Percentiles rank a stretch among this genome's conserved stretches.
phyloP scores from a whole-genome alignment of 2,329 filamentous ascomycete genomes.

The Curvularia eragrostidis region DNA sequence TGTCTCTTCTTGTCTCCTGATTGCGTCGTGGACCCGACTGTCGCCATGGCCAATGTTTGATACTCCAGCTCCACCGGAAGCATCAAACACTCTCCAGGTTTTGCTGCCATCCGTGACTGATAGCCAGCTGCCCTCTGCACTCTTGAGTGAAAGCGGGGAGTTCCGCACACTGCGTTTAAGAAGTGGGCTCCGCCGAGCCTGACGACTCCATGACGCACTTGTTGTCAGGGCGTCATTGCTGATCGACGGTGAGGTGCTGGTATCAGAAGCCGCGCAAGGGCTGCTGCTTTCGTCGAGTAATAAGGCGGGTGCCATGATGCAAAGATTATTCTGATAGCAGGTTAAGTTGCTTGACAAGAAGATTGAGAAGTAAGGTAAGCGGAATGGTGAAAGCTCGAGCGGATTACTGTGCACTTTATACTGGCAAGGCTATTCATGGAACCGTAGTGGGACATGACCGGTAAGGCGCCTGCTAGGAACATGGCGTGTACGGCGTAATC shows the following conservation, averaged over 20 bases:
- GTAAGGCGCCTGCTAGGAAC: conserved; percentile 15
- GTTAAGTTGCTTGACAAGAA: background rate
- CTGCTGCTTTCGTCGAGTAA: conserved; percentile 11
- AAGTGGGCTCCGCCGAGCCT: conserved; percentile 33
- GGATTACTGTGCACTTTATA: conserved; percentile 19
- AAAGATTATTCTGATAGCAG: background rate
- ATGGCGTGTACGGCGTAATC: conserved; percentile 19
- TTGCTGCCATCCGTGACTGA: conserved; percentile 54
- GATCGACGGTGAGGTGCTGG: background rate
- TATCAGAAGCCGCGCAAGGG: background rate
- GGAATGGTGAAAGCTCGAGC: background rate
- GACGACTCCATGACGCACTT: background rate
- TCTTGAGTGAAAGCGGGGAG: conserved; percentile 56
- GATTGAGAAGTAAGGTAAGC: background rate
- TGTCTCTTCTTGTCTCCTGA: conserved; percentile 63
- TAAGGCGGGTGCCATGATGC: conserved; percentile 14
- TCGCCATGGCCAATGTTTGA: conserved; percentile 74
- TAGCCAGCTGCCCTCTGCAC: conserved; percentile 60
- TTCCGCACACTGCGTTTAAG: conserved; percentile 61
- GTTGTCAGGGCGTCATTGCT: background rate
- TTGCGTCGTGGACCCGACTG: conserved; percentile 64
- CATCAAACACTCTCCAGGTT: conserved; percentile 68
- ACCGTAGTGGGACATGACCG: conserved; percentile 12
- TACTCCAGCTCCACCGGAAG: conserved; percentile 75
- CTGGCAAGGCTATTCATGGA: conserved; percentile 14